These are phyloP conservation scores for Calycina marina DNA, from an alignment of 2,329 filamentous ascomycete genomes.

Conservation along the genomic window DNA sequence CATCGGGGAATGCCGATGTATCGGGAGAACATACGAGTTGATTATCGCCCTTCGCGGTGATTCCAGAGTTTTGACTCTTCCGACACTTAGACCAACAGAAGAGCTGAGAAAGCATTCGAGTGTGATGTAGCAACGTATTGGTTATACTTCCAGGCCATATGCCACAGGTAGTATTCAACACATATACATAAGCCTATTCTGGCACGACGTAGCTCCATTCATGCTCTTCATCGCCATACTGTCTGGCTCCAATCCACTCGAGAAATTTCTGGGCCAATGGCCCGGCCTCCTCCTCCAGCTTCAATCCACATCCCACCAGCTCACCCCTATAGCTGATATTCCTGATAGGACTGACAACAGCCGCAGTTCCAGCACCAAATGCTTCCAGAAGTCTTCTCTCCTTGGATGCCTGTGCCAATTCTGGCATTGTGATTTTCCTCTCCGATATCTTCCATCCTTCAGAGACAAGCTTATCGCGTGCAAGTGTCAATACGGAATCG, in stretches of 20 bases:
- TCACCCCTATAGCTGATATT: slow-evolving; percentile 80
- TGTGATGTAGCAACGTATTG: too few relatives aligned
- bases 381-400: slow-evolving; percentile 85
- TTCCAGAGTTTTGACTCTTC: too few relatives aligned
- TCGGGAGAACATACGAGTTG: too few relatives aligned
- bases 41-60: too few relatives aligned
- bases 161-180: too few relatives aligned
- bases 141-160: too few relatives aligned
- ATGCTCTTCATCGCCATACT: slow-evolving; percentile 89
- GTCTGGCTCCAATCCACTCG: slow-evolving; percentile 89
- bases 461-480: slow-evolving; percentile 65
- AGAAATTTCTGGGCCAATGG: slow-evolving; percentile 79
- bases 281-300: slow-evolving; percentile 71
- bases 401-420: slow-evolving; percentile 64
- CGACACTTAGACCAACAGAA: too few relatives aligned
- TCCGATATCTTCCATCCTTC: slow-evolving; percentile 83
- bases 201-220: slow-evolving; percentile 59
- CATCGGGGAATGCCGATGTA: too few relatives aligned
- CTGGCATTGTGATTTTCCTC: slow-evolving; percentile 83
- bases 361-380: slow-evolving; percentile 87
- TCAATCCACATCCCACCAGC: slow-evolving; percentile 69
- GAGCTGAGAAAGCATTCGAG: too few relatives aligned
- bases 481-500: slow-evolving; percentile 78
- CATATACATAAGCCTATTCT: too few relatives aligned
- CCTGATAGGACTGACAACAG: slow-evolving; percentile 81